Base-by-base conservation (phyloP, 768 basidiomycete species). In the Steccherinum ochraceum region DNA sequence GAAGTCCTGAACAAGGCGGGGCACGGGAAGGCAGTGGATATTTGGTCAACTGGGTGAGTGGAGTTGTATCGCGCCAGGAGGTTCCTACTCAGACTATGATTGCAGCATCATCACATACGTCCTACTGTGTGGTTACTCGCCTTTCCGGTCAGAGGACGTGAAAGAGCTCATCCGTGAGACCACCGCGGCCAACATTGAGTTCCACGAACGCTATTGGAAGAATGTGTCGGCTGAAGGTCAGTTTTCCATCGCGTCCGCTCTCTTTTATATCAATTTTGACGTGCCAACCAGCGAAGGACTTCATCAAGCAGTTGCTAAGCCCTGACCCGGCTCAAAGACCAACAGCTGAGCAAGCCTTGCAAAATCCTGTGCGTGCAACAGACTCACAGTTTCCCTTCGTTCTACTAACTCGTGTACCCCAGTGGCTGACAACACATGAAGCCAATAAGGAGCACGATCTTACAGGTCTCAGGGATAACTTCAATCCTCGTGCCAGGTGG, bases 141-240 rank as follows among this genome's bases (percentile, higher is more conserved):
- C 96, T 0, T 98, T 98, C 75, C 80, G 92, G 40, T 84, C 88
- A 0, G 87, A 91, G 21, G 86, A 93, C 60, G 69, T 80, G 46
- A 78, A 79, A 52, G 79, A 83, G 45, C 77, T 97, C 30, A 74
- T 88, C 47, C 77, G 80, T 24, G 93, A 98, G 66, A 95, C 91
- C n/a, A 85, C 82, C 0, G 80, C 78, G 30, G 93, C 86, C 0
- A 84, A 82, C 58, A 77, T 97, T 44, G 86, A 88, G 57, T 98
- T 99, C 64, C 95, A 97, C 57, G 89, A 93, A 24, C 77, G 83
- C 26, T 99, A 93, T 55, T 99, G 96, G 96, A 80, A 81, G 67
- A 96, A 95, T 52, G 79, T 95, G 35, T 90, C 89, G 2, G 62
- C 72, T 2, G 78, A 84, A 69, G 91, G 91, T 88, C 40, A 26